Evolutionary conservation across 192 early-diverging fungal species (phyloP).

Genomic region (Allomyces arbusculus): DNA sequence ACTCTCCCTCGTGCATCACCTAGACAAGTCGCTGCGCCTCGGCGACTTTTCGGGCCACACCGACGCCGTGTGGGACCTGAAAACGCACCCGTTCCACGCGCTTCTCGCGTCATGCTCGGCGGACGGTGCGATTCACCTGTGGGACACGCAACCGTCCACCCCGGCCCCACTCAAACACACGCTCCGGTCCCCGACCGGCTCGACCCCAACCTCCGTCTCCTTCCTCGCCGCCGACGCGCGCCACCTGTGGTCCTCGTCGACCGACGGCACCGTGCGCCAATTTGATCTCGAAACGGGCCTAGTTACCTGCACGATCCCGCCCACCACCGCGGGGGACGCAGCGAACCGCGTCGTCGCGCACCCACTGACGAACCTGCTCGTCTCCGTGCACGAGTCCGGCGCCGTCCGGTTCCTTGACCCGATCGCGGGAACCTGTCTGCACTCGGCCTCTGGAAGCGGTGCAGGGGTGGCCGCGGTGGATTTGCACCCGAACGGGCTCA

Average conservation of each 20-base stretch:
- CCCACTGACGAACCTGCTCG: neutral
- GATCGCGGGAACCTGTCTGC: neutral
- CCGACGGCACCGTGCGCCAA: neutral
- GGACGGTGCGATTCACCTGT: neutral
- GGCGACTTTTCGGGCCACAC: neutral
- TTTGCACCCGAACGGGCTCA: neutral
- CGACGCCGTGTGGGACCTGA: neutral
- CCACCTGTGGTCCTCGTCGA: neutral
- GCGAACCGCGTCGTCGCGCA: neutral
- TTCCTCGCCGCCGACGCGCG: neutral
- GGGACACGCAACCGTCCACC: neutral
- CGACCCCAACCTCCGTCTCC: neutral
- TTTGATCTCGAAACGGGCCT: neutral
- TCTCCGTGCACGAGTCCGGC: neutral
- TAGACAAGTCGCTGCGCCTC: neutral
- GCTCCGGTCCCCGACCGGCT: neutral
- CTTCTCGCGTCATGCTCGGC: neutral
- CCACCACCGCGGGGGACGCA: neutral
- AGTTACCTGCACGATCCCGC: neutral
- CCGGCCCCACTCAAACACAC: neutral
- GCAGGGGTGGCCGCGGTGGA: neutral
- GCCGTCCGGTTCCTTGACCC: neutral
- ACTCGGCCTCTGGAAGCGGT: neutral
- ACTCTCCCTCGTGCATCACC: neutral
- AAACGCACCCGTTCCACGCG: neutral